Percentiles rank a stretch among this genome's conserved stretches.
Conservation (phyloP, 106 monocot species). For the Hemerocallis citrina region DNA sequence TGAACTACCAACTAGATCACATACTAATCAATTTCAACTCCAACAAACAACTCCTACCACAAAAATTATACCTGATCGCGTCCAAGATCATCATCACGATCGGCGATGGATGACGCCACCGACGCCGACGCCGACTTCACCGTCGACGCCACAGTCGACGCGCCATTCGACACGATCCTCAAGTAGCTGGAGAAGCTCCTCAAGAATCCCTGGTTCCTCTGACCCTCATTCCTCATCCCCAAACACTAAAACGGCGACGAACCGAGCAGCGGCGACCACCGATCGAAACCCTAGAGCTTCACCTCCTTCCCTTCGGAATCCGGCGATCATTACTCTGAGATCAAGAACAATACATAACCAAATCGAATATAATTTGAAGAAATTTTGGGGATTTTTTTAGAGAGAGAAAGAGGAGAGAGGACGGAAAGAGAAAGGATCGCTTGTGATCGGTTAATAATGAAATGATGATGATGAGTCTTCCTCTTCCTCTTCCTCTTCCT, state of each 20-base stretch:
- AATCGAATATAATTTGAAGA: not conserved
- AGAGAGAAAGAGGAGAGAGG: not conserved
- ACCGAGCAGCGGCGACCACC: not conserved
- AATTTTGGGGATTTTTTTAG: not conserved
- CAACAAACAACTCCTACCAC: not conserved
- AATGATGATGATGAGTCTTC: constrained; percentile 1
- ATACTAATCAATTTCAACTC: too few relatives aligned
- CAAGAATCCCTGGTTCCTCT: constrained; percentile 11
- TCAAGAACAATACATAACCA: constrained; percentile 12
- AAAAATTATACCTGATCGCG: constrained; percentile 31
- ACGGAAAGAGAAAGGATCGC: constrained; percentile 5
- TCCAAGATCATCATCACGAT: constrained; percentile 26
- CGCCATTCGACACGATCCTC: constrained; percentile 64
- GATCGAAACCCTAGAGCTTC: not conserved
- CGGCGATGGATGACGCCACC: constrained; percentile 46
- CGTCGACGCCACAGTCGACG: constrained; percentile 61
- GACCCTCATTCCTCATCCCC: constrained; percentile 56
- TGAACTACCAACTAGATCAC: too few relatives aligned
- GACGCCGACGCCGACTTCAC: constrained; percentile 48
- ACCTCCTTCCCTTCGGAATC: not conserved
- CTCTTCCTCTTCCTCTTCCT: not conserved
- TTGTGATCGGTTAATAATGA: constrained; percentile 12
- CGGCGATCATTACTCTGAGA: constrained; percentile 8
- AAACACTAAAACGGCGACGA: too few relatives aligned
- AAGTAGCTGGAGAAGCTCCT: constrained; percentile 44